Evolutionary conservation across 495 filamentous ascomycete species (phyloP), one percentile per base, ranked within the genome.

Genomic region (Thermothielavioides terrestris): DNA sequence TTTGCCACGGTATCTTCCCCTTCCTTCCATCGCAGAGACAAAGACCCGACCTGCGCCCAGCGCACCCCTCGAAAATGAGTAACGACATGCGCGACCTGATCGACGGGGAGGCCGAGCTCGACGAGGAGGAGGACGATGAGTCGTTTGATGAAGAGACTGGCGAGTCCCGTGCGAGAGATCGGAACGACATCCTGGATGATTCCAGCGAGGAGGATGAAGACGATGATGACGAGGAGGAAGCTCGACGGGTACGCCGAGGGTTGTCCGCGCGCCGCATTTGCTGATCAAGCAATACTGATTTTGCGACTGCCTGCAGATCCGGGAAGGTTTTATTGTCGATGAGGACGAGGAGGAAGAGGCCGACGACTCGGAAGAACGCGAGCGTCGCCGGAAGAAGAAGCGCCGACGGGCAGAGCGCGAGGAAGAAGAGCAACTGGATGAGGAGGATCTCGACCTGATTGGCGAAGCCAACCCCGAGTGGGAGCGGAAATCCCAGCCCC

Each of bases 121-220:
- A 89, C 57, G 90, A 94, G n/a, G 91, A 96, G 43, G 79, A 82
- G 61, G 88, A 88, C 42, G 88, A 95, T 50, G 89, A 87, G 43
- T 90, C 87, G 30, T 83, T 85, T 46, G 82, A 89, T 58, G 91
- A 92, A 53, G 88, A 89, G 43, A 83, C 80, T 23, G 86, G 81
- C 37, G 82, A 91, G 54, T 59, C 64, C 15, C 70, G 68, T n/a
- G 14, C 50, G 53, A 25, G 55, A 66, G 32, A 63, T 59, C 42
- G 61, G 62, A 26, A 52, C 25, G 28, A 41, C 11, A 69, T 73
- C 50, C 59, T 80, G 0, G 79, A 89, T 59, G 90, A 96, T 67
- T 94, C 88, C 18, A 94, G 87, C 54, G 91, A 95, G 51, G 92
- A 98, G 60, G 92, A 96, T 39, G 92, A 96, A 11, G 92, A 96